Evolutionary conservation across 208 protist genomes (phyloP).

Genomic region (Kentomonas sorsogonicus): DNA sequence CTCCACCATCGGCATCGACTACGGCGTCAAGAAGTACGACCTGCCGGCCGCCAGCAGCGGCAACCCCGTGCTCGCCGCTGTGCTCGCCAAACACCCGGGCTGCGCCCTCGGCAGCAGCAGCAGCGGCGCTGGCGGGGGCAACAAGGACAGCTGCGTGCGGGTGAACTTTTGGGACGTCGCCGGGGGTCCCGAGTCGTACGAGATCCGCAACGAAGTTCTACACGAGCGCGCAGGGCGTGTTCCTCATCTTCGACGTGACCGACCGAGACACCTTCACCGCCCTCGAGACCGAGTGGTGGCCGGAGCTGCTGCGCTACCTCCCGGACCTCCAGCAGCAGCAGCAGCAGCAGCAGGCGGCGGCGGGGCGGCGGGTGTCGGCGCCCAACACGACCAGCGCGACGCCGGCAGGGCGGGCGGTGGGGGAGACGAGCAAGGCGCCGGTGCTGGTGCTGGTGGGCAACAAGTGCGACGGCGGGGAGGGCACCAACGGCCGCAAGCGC

Average conservation of each 20-base stretch:
- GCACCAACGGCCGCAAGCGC: constrained; percentile 17
- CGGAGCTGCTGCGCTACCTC: constrained; percentile 52
- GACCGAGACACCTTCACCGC: constrained; percentile 44
- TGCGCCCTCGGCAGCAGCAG: neutral
- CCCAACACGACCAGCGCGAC: constrained; percentile 26
- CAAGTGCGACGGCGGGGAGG: constrained; percentile 43
- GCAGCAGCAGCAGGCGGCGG: constrained; percentile 1
- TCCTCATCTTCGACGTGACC: constrained; percentile 77
- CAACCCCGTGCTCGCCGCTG: constrained; percentile 12
- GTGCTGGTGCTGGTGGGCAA: constrained; percentile 59
- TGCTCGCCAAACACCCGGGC: neutral
- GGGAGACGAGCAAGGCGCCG: constrained; percentile 18
- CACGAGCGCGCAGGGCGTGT: constrained; percentile 86
- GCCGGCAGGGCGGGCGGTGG: constrained; percentile 38
- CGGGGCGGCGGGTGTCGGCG: constrained; percentile 5
- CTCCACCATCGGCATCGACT: constrained; percentile 97
- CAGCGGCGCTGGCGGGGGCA: constrained; percentile 1
- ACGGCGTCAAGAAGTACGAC: constrained; percentile 89
- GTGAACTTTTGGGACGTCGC: constrained; percentile 97
- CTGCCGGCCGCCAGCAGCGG: constrained; percentile 19
- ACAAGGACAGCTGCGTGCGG: constrained; percentile 31
- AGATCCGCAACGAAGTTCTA: constrained; percentile 97
- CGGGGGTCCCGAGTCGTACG: constrained; percentile 83
- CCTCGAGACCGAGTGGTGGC: constrained; percentile 69
- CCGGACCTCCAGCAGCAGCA: constrained; percentile 2